Percentiles rank a stretch among this genome's conserved stretches.
phyloP scores from a whole-genome alignment of 2,329 filamentous ascomycete genomes.

The Pseudomassariella vexata region DNA sequence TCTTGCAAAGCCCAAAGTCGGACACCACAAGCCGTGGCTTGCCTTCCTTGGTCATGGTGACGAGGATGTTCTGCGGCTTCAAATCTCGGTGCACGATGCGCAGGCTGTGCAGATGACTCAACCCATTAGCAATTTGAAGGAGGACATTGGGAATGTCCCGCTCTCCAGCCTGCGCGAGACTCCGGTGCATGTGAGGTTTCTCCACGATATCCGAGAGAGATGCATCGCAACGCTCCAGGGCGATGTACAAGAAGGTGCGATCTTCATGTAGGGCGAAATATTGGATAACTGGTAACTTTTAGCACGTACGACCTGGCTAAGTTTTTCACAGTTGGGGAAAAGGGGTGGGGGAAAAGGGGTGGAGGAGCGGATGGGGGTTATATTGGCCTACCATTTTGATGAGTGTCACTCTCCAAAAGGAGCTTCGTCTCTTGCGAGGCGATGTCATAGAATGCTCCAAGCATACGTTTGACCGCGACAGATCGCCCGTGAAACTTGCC shows the following conservation, averaged over 20 bases:
- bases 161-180: conserved; percentile 67
- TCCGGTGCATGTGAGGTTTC: conserved; percentile 59
- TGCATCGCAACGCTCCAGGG: conserved; percentile 86
- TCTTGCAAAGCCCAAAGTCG: conserved; percentile 97
- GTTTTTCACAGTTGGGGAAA: too few relatives aligned
- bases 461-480: conserved; percentile 94
- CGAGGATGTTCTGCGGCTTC: conserved; percentile 95
- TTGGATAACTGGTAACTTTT: conserved; percentile 63
- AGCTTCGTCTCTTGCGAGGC: conserved; percentile 90
- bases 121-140: conserved; percentile 82
- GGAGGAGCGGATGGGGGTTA: conserved; percentile 1
- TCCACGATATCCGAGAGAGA: conserved; percentile 90
- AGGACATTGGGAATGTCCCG: conserved; percentile 73
- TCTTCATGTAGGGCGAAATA: conserved; percentile 92
- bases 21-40: conserved; percentile 86
- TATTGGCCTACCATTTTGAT: conserved; percentile 65
- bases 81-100: conserved; percentile 96
- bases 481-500: conserved; percentile 91
- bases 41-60: conserved; percentile 65
- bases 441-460: conserved; percentile 92
- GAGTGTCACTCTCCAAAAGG: conserved; percentile 87
- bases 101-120: conserved; percentile 82
- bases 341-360: too few relatives aligned
- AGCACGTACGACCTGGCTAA: too few relatives aligned
- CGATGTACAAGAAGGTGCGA: conserved; percentile 90